Percentiles rank a stretch among this genome's conserved stretches.
phyloP scores from a whole-genome alignment of 495 filamentous ascomycete genomes.

The Letharia lupina region DNA sequence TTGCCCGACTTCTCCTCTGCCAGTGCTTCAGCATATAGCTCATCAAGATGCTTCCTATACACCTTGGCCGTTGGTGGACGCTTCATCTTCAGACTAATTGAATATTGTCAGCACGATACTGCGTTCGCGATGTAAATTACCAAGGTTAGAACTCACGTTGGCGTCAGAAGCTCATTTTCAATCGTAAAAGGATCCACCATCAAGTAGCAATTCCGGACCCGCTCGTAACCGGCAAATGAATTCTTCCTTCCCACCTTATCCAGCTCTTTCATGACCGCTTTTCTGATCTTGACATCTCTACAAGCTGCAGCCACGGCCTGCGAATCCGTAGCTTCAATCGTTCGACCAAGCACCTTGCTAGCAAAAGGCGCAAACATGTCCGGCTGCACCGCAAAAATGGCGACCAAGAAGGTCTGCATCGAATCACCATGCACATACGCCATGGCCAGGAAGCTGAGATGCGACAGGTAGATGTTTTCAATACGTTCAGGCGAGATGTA shows the following conservation, averaged over 20 bases:
- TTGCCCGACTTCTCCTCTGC: slow-evolving; percentile 44
- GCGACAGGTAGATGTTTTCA: slow-evolving; percentile 85
- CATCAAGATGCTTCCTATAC: slow-evolving; percentile 65
- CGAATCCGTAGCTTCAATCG: slow-evolving; percentile 52
- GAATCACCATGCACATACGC: slow-evolving; percentile 91
- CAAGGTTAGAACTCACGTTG: slow-evolving; percentile 63
- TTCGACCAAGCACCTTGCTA: slow-evolving; percentile 60
- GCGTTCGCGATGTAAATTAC: neutral
- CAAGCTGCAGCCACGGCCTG: slow-evolving; percentile 57
- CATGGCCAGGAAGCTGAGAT: slow-evolving; percentile 63
- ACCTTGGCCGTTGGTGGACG: slow-evolving; percentile 74
- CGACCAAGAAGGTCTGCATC: slow-evolving; percentile 73
- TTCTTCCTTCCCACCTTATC: slow-evolving; percentile 73
- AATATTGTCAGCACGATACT: slow-evolving; percentile 31
- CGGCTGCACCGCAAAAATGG: slow-evolving; percentile 77
- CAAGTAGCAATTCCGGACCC: slow-evolving; percentile 64
- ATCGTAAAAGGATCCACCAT: slow-evolving; percentile 86
- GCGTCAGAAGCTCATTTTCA: slow-evolving; percentile 90
- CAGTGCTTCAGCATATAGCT: slow-evolving; percentile 68
- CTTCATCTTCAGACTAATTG: slow-evolving; percentile 80
- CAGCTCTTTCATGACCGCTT: slow-evolving; percentile 68
- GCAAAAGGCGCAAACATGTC: slow-evolving; percentile 73
- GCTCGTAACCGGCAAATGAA: slow-evolving; percentile 85
- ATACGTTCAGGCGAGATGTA: slow-evolving; percentile 96
- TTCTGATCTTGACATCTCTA: slow-evolving; percentile 58